These are phyloP conservation scores for Benincasa hispida DNA, from an alignment of 306 rosid genomes.

Conservation along the genomic window DNA sequence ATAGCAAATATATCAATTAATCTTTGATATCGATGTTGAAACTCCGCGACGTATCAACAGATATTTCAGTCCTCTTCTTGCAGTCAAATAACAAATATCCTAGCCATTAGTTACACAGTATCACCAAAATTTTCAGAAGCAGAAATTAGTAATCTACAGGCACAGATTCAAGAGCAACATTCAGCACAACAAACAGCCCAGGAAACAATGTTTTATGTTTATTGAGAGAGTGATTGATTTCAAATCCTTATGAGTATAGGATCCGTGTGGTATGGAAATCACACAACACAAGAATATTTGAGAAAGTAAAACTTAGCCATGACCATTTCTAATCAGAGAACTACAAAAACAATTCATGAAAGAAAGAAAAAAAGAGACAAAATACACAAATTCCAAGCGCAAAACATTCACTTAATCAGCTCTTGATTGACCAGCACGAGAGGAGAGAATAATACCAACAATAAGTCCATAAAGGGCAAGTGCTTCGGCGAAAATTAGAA, in stretches of 20 bases:
- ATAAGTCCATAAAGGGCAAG: constrained; percentile 51
- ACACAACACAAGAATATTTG: background rate
- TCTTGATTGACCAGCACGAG: constrained; percentile 53
- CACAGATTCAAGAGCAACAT: background rate
- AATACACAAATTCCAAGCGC: background rate
- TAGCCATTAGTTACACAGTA: background rate
- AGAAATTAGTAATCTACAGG: background rate
- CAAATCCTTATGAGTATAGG: background rate
- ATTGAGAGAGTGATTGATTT: background rate
- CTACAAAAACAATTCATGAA: background rate
- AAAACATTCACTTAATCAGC: constrained; percentile 26
- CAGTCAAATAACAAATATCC: background rate
- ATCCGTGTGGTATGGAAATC: constrained; percentile 5
- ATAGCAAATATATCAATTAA: no score
- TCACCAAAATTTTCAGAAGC: background rate
- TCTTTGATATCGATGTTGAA: no score
- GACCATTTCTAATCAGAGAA: background rate
- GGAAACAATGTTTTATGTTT: background rate
- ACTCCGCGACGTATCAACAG: no score
- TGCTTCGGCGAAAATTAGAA: constrained; percentile 50
- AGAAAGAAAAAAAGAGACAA: background rate
- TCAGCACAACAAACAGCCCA: background rate
- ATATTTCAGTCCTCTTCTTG: no score
- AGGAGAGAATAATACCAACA: constrained; percentile 50
- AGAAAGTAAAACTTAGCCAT: background rate